Evolutionary conservation across 805 yeast species (phyloP).

Genomic region (Wickerhamiella azymoides): DNA sequence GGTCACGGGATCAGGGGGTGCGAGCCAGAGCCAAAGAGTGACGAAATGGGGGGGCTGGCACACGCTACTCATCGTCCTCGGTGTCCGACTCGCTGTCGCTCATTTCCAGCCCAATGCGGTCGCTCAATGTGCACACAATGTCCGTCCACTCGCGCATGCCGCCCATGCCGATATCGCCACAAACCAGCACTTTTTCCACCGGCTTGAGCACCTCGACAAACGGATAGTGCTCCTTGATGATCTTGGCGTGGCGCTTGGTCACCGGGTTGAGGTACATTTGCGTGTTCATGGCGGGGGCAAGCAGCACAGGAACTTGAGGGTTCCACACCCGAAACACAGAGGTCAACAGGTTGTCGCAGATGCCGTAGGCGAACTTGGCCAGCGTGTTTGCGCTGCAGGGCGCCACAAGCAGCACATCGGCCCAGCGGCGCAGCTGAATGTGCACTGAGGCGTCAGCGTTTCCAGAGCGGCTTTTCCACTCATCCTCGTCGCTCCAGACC

Average conservation of each 20-base stretch:
- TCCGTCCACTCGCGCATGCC: slow-evolving; percentile 98
- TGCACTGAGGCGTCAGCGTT: slow-evolving; percentile 81
- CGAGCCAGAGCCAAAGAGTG: not conserved
- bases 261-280: slow-evolving; percentile 80
- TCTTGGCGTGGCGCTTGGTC: slow-evolving; percentile 66
- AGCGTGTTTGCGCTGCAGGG: slow-evolving; percentile 90
- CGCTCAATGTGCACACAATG: slow-evolving; percentile 71
- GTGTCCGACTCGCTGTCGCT: slow-evolving; percentile 21
- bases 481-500: slow-evolving; percentile 87
- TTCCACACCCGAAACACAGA: slow-evolving; percentile 92
- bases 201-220: slow-evolving; percentile 86
- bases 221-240: slow-evolving; percentile 74
- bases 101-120: slow-evolving; percentile 21
- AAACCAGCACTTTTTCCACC: slow-evolving; percentile 84
- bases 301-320: slow-evolving; percentile 71
- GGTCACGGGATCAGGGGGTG: not conserved
- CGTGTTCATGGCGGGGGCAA: slow-evolving; percentile 96
- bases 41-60: too few relatives aligned
- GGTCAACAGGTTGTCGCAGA: slow-evolving; percentile 83
- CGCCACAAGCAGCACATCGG: slow-evolving; percentile 80
- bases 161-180: slow-evolving; percentile 97
- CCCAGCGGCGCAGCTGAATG: slow-evolving; percentile 91
- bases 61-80: not conserved
- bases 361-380: slow-evolving; percentile 76
- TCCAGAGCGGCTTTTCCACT: slow-evolving; percentile 66